Conservation (phyloP, 129 eudicot genomes). For the Saposhnikovia divaricata region DNA sequence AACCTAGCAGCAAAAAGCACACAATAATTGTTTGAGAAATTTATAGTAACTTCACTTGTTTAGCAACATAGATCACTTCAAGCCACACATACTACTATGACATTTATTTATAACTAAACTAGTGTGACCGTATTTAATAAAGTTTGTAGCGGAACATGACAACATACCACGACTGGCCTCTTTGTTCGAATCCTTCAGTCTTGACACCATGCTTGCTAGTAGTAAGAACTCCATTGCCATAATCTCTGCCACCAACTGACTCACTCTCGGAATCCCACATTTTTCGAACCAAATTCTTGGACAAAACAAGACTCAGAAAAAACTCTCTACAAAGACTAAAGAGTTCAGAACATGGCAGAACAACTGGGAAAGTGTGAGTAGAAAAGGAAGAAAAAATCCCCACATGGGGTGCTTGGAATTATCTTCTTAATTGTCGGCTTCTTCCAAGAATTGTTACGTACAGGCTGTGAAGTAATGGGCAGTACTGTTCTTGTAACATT, state of each 20-base stretch:
- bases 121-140: too few relatives aligned
- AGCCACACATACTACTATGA: not conserved
- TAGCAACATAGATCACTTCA: not conserved
- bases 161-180: conserved; percentile 79
- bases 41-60: not conserved
- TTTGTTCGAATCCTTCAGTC: conserved; percentile 68
- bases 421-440: conserved; percentile 26
- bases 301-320: not conserved
- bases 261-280: conserved; percentile 94
- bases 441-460: conserved; percentile 16
- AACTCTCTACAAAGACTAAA: conserved; percentile 8
- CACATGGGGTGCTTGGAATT: conserved; percentile 62
- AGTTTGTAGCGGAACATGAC: not conserved
- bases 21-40: not conserved
- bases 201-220: conserved; percentile 37
- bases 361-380: not conserved
- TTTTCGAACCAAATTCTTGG: not conserved
- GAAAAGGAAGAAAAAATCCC: conserved; percentile 12
- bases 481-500: conserved; percentile 8
- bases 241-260: conserved; percentile 40
- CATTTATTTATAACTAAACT: too few relatives aligned
- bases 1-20: conserved; percentile 32
- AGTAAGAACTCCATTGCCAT: conserved; percentile 47
- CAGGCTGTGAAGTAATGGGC: conserved; percentile 61
- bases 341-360: not conserved